Percentiles rank a stretch among this genome's conserved stretches.
phyloP scores from a whole-genome alignment of 2,329 filamentous ascomycete species.

The Aspergillus felis region DNA sequence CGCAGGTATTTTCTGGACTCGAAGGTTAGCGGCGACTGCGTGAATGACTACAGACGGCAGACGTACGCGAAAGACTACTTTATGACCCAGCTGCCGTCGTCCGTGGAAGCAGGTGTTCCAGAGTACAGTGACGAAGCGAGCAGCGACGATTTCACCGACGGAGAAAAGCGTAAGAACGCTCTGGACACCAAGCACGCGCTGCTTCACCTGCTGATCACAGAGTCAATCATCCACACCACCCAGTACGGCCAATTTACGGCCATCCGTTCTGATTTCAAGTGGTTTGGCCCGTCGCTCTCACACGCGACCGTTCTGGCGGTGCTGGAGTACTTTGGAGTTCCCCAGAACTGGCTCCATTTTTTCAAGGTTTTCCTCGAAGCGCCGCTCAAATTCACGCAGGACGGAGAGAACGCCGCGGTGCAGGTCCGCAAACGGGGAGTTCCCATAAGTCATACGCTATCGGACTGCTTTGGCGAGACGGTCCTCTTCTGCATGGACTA shows the following conservation, averaged over 20 bases:
- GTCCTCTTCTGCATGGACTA: conserved; percentile 64
- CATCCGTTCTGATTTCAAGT: conserved; percentile 56
- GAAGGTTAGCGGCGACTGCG: conserved; percentile 9
- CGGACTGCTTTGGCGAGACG: conserved; percentile 57
- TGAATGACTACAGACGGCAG: conserved; percentile 32
- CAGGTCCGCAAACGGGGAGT: conserved; percentile 54
- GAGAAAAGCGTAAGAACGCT: conserved; percentile 38
- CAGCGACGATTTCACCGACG: conserved; percentile 16
- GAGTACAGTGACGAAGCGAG: conserved; percentile 38
- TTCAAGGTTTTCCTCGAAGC: conserved; percentile 58
- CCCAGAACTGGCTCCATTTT: conserved; percentile 54
- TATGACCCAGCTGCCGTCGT: conserved; percentile 52
- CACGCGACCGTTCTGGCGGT: conserved; percentile 58
- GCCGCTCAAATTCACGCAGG: conserved; percentile 56
- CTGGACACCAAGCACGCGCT: conserved; percentile 54
- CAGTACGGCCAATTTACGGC: conserved; percentile 50
- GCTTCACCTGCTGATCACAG: conserved; percentile 54
- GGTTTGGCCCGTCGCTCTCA: conserved; percentile 55
- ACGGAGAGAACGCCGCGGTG: conserved; percentile 44
- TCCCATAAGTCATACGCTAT: conserved; percentile 58
- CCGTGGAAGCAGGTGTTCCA: conserved; percentile 35
- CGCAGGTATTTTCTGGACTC: conserved; percentile 43
- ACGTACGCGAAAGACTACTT: conserved; percentile 50
- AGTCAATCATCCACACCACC: conserved; percentile 50
- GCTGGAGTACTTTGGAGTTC: conserved; percentile 57